Evolutionary conservation across 2,329 filamentous ascomycete species (phyloP).

Genomic region (Colletotrichum cereale): DNA sequence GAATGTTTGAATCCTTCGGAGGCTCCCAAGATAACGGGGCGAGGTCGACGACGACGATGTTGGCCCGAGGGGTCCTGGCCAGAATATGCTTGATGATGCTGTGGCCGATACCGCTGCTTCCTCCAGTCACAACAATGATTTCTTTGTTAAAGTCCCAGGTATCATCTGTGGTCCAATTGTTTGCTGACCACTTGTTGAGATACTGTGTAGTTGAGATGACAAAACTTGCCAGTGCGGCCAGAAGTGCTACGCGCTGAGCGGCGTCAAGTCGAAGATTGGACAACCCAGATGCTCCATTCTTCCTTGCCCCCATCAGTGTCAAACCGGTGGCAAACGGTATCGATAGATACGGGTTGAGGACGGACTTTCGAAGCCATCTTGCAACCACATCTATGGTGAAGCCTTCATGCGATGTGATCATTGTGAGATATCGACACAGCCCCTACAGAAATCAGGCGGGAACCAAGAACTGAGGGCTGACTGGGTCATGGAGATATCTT

Average conservation of each 20-base stretch:
- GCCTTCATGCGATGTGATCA: slow-evolving; percentile 42
- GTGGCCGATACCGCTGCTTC: slow-evolving; percentile 57
- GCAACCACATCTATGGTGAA: slow-evolving; percentile 45
- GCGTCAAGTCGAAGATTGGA: slow-evolving; percentile 6
- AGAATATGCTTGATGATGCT: slow-evolving; percentile 50
- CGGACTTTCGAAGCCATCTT: slow-evolving; percentile 37
- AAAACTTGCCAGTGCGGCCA: slow-evolving; percentile 34
- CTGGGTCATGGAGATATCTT: background rate
- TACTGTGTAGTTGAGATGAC: slow-evolving; percentile 43
- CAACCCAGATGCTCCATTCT: slow-evolving; percentile 5
- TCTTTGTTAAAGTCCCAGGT: slow-evolving; percentile 55
- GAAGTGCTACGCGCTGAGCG: slow-evolving; percentile 23
- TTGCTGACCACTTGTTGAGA: slow-evolving; percentile 43
- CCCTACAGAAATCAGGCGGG: no score
- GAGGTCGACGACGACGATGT: slow-evolving; percentile 52
- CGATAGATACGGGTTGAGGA: slow-evolving; percentile 43
- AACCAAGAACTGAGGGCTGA: no score
- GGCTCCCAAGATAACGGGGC: slow-evolving; percentile 48
- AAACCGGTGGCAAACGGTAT: slow-evolving; percentile 41
- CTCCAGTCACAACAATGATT: slow-evolving; percentile 59
- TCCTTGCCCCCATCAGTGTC: slow-evolving; percentile 18
- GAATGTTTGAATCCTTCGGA: slow-evolving; percentile 42
- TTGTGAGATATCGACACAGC: background rate
- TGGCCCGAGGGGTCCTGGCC: slow-evolving; percentile 43
- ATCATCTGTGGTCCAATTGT: slow-evolving; percentile 44